Evolutionary conservation across 768 basidiomycete species (phyloP), one percentile per base, ranked within the genome.

Genomic region (Hygrophorus russula): DNA sequence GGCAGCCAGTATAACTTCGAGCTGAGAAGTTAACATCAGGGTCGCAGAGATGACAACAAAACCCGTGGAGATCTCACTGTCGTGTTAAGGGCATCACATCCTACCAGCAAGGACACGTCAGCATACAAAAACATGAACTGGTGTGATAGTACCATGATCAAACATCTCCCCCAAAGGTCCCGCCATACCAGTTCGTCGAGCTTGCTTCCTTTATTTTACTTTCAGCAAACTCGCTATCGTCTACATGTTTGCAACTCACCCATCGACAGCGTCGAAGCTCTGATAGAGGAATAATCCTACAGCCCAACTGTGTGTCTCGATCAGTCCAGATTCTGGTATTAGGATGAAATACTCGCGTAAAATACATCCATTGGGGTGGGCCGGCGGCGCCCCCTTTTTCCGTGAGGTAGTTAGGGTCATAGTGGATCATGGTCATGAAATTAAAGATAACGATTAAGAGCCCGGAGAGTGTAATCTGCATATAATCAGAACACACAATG

Each of bases 151-250:
- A 82, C 92, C 94, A 61, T 98, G 96, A 57, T 99, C 96, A 59
- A 99, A 99, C 80, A 98, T 82, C 60, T 99, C 88, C 13, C 96
- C 96, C 27, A 98, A 65, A 18, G 94, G 94, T 4, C 96, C 89
- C n/a, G 91, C 85, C 88, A 96, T 98, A 1, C 91, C 91, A 1
- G 92, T 94, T 40, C 94, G 67, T 49, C 96, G 69, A 15, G 96
- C 96, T 62, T 99, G 96, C 60, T 97, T 97, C 12, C 94, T 90
- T 41, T 33, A 27, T 15, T 17, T 17, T 39, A 17, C 13, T 12
- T 19, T 36, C 27, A 39, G 17, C 35, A 45, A 20, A 30, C 34
- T 20, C 42, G 36, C 29, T 18, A 14, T 49, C 31, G 42, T 28
- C 33, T 48, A 18, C 52, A 41, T 52, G 41, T 40, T 11, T 42